Evolutionary conservation across 768 basidiomycete species (phyloP).

Genomic region (Amylocystis lapponica): DNA sequence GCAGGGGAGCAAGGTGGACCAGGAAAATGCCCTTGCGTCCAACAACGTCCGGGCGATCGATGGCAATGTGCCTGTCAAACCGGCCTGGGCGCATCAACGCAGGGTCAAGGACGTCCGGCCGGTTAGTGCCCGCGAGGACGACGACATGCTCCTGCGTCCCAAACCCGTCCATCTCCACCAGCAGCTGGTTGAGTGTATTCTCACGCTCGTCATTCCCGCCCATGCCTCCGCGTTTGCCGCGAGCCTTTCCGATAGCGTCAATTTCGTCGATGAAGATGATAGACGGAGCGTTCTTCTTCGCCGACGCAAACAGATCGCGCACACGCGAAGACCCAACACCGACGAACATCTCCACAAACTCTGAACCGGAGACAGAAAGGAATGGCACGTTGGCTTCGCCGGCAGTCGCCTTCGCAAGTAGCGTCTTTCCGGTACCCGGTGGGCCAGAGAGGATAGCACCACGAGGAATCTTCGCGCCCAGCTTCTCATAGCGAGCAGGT

Average conservation of each 20-base stretch:
- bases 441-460: slow-evolving; percentile 94
- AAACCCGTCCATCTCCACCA: slow-evolving; percentile 99
- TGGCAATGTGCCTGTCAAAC: slow-evolving; percentile 94
- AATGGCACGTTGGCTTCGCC: slow-evolving; percentile 98
- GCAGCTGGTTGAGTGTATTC: slow-evolving; percentile 92
- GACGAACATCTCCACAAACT: slow-evolving; percentile 99
- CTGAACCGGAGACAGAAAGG: slow-evolving; percentile 96
- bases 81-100: slow-evolving; percentile 97
- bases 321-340: slow-evolving; percentile 98
- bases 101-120: slow-evolving; percentile 92
- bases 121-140: slow-evolving; percentile 93
- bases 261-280: slow-evolving; percentile 99
- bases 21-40: slow-evolving; percentile 92
- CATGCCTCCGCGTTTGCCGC: slow-evolving; percentile 70
- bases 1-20: slow-evolving; percentile 85
- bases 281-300: slow-evolving; percentile 95
- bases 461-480: slow-evolving; percentile 96
- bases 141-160: slow-evolving; percentile 96
- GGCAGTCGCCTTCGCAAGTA: slow-evolving; percentile 96
- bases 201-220: slow-evolving; percentile 98
- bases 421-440: slow-evolving; percentile 97
- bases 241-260: slow-evolving; percentile 95
- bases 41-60: slow-evolving; percentile 91
- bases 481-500: slow-evolving; percentile 87
- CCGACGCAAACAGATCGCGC: slow-evolving; percentile 94